Evolutionary conservation across 768 basidiomycete species (phyloP), one percentile per base, ranked within the genome.

Genomic region (Coprinopsis strossmayeri): DNA sequence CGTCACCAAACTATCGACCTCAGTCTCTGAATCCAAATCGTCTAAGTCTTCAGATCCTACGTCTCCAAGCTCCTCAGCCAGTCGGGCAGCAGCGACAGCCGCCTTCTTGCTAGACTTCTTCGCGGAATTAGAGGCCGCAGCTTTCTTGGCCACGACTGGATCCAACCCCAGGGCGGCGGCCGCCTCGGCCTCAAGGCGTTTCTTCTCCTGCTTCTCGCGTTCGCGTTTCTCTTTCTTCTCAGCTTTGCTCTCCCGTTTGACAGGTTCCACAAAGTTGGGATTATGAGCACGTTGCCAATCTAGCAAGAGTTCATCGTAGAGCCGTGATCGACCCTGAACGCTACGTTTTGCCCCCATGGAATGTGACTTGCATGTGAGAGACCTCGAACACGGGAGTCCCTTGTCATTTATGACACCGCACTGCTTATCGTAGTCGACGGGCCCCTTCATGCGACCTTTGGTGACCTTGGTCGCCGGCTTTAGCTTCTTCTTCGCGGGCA

Each of bases 371-470:
- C 95, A 99, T 0, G 95, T 97, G 30, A 99, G 77, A 5, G 92
- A 92, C 23, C 95, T 88, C 11, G 92, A 91, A 61, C 95, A 99
- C 0, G 91, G 92, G 5, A 91, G 69, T 37, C 78, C 78, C 65
- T 96, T 96, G 69, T 95, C 93, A 68, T 95, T 97, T 63, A 96
- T 95, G 30, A 98, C 95, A 44, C 95, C 93, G 58, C 95, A 98
- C 55, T 96, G 93, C 48, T 79, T 83, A 69, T 96, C 91, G 54
- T 83, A 81, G 66, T 97, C 87, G 43, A 95, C 81, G 2, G 93
- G 92, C 1, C 90, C 89, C 58, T 90, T 90, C 52, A 78, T 67
- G 38, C 88, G 81, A 15, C 87, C 84, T 63, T 89, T 90, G 17
- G 81, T 87, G 44, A 86, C 72, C 63, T 88, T 87, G 25, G 84